A percentile compares a stretch with the other conserved stretches of the same genome.
Conservation (phyloP, 176 grass and related monocot species). For the Otatea glauca region DNA sequence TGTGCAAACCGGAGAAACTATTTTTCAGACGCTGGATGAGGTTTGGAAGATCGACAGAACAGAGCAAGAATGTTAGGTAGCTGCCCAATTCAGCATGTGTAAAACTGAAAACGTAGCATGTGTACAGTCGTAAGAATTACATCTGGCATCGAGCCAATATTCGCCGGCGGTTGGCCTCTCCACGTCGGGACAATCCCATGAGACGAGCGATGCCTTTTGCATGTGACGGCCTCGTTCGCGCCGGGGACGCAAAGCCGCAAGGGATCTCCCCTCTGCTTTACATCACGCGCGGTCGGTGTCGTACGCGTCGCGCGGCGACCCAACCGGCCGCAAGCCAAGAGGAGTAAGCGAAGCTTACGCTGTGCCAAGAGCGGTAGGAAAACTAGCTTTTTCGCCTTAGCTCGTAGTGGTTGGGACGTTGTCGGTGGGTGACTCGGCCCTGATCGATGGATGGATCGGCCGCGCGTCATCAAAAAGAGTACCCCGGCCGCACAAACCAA, state of each 20-base stretch:
- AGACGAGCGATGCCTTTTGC: conserved; percentile 40
- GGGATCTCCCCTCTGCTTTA: background rate
- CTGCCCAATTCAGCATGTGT: background rate
- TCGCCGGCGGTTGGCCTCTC: conserved; percentile 43
- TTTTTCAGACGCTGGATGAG: background rate
- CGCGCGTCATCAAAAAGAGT: background rate
- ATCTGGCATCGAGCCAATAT: background rate
- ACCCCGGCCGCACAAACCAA: background rate
- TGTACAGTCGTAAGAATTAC: background rate
- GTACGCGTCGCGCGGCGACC: background rate
- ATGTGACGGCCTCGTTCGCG: conserved; percentile 4
- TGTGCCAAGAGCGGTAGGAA: no score
- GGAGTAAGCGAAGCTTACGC: background rate
- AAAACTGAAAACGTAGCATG: background rate
- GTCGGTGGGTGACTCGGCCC: background rate
- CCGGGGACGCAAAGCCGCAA: background rate
- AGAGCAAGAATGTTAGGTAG: conserved; percentile 8
- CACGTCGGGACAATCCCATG: conserved; percentile 40
- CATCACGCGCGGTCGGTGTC: background rate
- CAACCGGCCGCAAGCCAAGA: background rate
- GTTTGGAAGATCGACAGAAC: background rate
- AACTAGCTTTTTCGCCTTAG: background rate
- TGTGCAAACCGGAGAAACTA: background rate
- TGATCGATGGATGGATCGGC: background rate
- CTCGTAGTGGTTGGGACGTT: background rate